Percentiles rank a stretch among this genome's conserved stretches.
These are phyloP conservation scores for Pichia ethanolica DNA, from an alignment of 805 yeast genomes.

Conservation along the genomic window DNA sequence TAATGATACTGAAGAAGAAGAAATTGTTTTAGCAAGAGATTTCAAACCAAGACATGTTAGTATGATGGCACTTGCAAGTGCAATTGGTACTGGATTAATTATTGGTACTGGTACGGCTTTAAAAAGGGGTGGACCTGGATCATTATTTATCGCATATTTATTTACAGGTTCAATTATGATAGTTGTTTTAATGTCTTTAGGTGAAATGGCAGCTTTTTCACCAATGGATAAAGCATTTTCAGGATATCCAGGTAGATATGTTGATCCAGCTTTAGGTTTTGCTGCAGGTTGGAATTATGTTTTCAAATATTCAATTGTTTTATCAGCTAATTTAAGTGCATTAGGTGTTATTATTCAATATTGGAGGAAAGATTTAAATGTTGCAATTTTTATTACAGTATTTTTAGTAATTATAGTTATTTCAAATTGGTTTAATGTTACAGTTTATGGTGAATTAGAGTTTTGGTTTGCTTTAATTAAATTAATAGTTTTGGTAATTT, in stretches of 20 bases:
- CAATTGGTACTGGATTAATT: slow-evolving; percentile 40
- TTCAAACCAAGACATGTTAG: slow-evolving; percentile 34
- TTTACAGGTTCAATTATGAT: slow-evolving; percentile 38
- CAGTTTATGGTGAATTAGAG: slow-evolving; percentile 41
- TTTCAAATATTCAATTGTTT: slow-evolving; percentile 37
- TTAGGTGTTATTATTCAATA: slow-evolving; percentile 40
- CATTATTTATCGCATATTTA: slow-evolving; percentile 32
- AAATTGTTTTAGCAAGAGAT: slow-evolving; percentile 4
- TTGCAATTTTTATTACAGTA: slow-evolving; percentile 38
- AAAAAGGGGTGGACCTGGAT: slow-evolving; percentile 34
- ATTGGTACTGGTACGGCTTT: slow-evolving; percentile 36
- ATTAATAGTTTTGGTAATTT: slow-evolving; percentile 33
- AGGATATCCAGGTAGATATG: slow-evolving; percentile 38
- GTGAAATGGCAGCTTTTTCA: slow-evolving; percentile 39
- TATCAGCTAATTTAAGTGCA: slow-evolving; percentile 41
- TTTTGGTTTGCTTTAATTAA: slow-evolving; percentile 41
- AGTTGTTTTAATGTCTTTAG: slow-evolving; percentile 35
- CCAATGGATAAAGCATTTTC: slow-evolving; percentile 44
- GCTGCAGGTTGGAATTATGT: slow-evolving; percentile 45
- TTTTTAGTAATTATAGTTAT: slow-evolving; percentile 34
- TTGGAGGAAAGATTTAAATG: slow-evolving; percentile 40
- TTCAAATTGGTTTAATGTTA: slow-evolving; percentile 38
- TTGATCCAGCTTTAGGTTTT: slow-evolving; percentile 38
- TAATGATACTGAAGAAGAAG: neutral
- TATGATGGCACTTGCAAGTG: slow-evolving; percentile 42